Base-by-base conservation (phyloP, 208 protist species). In the Strigomonas culicis region DNA sequence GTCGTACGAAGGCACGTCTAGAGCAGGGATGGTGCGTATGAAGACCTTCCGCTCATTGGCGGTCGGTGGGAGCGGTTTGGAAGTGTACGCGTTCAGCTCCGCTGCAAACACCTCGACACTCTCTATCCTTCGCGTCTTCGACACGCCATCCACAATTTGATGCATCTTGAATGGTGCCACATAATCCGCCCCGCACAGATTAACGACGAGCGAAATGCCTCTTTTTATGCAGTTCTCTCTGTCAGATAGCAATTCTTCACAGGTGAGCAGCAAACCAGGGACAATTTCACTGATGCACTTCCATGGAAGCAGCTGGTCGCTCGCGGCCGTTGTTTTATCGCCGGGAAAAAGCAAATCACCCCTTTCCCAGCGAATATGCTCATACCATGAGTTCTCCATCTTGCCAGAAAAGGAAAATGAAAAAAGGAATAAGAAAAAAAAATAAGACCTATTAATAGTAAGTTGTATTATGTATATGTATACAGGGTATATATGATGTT, bases 231-330 rank as follows among this genome's bases (percentile, higher is more conserved):
- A 76, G n/a, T 61, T 63, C 46, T 66, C 52, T 31, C 79, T 66
- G 53, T 90, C 72, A 30, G 63, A 55, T 36, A 76, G 68, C 34
- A 78, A 69, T 11, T 78, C 64, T 28, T 88, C 86, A 58, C 86
- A 93, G 30, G 89, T 86, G 19, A 95, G 60, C 63, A 77, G 90
- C 0, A 95, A 59, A 17, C 89, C 84, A 41, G 86, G 77, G 19
- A 88, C 73, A n/a, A 95, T 70, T 68, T 93, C 82, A 68, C 82
- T 92, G 19, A 92, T 31, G 41, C 71, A 77, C 50, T 80, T 41
- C 85, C 82, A 93, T 22, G 89, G 82, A 1, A 66, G 44, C n/a
- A 53, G 17, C 19, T 68, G 59, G 55, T 79, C 74, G 32, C 47
- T 46, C 0, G 68, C 50, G 1, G 67, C 43, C 39, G 71, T 67